Conservation (phyloP, 257 asterid genomes). For the Marsdenia floribunda region DNA sequence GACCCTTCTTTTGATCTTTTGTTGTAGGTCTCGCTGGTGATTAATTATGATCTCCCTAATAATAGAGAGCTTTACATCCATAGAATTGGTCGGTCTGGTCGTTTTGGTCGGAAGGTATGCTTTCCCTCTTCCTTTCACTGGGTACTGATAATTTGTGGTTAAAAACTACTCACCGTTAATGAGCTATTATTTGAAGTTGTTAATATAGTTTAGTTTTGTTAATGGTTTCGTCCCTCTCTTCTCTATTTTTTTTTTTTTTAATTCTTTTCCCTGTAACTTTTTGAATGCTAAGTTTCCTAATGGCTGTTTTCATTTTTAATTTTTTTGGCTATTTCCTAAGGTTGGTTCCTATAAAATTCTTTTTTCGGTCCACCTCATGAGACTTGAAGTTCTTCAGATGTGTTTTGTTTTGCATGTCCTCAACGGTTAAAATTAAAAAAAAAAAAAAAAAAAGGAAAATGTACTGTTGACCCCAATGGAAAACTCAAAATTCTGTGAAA, state of each 20-base stretch:
- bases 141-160: background rate
- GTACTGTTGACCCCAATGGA: too few species aligned
- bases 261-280: too few species aligned
- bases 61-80: conserved; percentile 93
- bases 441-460: too few species aligned
- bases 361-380: background rate
- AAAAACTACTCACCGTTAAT: background rate
- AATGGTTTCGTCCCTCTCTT: too few species aligned
- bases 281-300: background rate
- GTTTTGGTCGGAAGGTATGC: conserved; percentile 90
- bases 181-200: background rate
- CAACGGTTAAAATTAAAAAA: too few species aligned
- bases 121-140: background rate
- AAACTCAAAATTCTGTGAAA: too few species aligned
- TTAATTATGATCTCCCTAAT: conserved; percentile 95
- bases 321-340: background rate
- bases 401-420: too few species aligned
- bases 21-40: conserved; percentile 80
- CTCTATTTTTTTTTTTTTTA: too few species aligned
- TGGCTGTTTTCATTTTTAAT: background rate
- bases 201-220: too few species aligned
- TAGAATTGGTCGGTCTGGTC: conserved; percentile 96
- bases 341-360: background rate
- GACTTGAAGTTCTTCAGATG: too few species aligned
- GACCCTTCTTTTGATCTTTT: background rate